Base-by-base conservation (phyloP, 225 moss, liverwort and hornwort species). In the Neckera pumila region DNA sequence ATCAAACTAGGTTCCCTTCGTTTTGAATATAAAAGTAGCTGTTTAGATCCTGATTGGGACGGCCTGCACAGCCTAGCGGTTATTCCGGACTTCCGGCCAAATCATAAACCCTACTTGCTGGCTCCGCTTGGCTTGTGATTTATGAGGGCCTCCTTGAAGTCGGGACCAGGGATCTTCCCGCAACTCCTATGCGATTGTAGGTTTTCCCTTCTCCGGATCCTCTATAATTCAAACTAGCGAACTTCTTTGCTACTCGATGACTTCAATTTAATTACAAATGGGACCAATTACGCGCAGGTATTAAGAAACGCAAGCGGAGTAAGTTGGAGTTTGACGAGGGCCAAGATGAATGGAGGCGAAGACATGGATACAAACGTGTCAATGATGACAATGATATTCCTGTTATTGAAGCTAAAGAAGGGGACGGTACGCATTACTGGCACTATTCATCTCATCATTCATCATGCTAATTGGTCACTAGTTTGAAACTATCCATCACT, bases 331-430 rank as follows among this genome's bases (percentile, higher is more conserved):
- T 90, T 67, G 98, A 99, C 43, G 98, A 99, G 49, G 89, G 84
- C 76, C 93, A 95, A 77, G 94, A 94, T 63, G 97, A 99, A 87
- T 99, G 96, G 96, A 95, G 95, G 91, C 91, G 96, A 78, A 92
- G 98, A 86, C 95, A 99, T 90, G 98, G 97, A 84, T 99, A 96
- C 60, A 99, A 97, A 87, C 95, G 97, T 89, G 98, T 96, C 75
- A 95, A 95, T 82, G 98, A 99, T 84, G 97, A 96, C 40, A 96
- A 92, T 75, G 95, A 97, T 89, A 91, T 97, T 86, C 98, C 94
- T 87, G 78, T 94, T 84, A 91, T 99, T 73, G 96, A 94, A 72
- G 97, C 95, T 38, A 99, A 86, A 87, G 91, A 86, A 80, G 92
- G 93, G 76, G 98, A 96, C 75, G 97, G 98, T 98, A 95, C 72